Conservation (phyloP, 139 green algal species). For the Coccomyxa sp. region DNA sequence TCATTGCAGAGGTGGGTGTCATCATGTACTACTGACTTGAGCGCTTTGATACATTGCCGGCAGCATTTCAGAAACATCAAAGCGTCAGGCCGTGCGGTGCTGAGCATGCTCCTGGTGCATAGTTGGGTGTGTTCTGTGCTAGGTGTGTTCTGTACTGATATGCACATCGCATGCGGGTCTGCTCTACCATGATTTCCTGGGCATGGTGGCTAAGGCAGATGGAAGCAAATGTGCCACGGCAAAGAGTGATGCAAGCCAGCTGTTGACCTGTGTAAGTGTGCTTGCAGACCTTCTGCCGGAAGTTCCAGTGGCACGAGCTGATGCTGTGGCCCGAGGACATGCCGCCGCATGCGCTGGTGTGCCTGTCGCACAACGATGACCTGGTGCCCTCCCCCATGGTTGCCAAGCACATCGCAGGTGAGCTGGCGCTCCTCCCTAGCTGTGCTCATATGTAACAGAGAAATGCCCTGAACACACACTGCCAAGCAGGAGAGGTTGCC, state of each 20-base stretch:
- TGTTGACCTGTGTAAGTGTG: background rate
- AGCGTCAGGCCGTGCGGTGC: background rate
- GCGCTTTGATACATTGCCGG: too few relatives aligned
- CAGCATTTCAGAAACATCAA: too few relatives aligned
- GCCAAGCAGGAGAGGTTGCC: too few relatives aligned
- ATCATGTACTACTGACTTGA: too few relatives aligned
- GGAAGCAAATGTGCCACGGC: background rate
- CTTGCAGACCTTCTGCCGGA: slow-evolving; percentile 49
- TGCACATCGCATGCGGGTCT: background rate
- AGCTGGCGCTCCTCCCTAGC: too few relatives aligned
- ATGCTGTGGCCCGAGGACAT: slow-evolving; percentile 56
- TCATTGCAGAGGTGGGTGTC: too few relatives aligned
- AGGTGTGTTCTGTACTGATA: background rate
- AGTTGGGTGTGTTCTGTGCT: background rate
- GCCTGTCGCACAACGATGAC: slow-evolving; percentile 36
- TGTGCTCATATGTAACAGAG: too few relatives aligned
- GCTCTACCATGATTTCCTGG: background rate
- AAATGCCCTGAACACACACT: too few relatives aligned
- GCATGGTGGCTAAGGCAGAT: background rate
- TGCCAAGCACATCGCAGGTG: slow-evolving; percentile 30
- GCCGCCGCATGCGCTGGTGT: slow-evolving; percentile 23
- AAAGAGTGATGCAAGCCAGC: background rate
- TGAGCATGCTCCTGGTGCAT: background rate
- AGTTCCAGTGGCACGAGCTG: slow-evolving; percentile 43
- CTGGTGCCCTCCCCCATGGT: slow-evolving; percentile 41